phyloP scores from a whole-genome alignment of 345 rosid genomes.

The Carallia brachiata region DNA sequence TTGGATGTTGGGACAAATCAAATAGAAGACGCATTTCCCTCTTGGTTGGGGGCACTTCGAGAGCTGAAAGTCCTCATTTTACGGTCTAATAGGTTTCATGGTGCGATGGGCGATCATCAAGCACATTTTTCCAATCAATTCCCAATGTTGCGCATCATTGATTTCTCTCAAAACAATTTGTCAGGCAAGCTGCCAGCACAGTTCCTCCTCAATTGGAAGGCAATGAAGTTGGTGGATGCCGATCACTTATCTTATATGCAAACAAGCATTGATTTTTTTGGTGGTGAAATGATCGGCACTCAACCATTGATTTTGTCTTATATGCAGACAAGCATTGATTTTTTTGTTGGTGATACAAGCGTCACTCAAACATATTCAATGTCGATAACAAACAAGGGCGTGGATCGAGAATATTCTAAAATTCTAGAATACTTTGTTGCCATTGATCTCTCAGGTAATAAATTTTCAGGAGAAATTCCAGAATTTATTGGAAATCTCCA shows the following conservation, averaged over 20 bases:
- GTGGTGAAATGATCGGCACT: too few species aligned
- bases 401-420: background rate
- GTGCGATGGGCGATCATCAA: background rate
- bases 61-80: constrained; percentile 3
- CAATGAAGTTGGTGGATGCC: background rate
- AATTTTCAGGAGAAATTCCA: background rate
- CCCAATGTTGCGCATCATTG: background rate
- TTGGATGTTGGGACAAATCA: constrained; percentile 8
- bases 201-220: background rate
- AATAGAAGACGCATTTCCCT: constrained; percentile 12
- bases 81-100: constrained; percentile 8
- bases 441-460: constrained; percentile 3
- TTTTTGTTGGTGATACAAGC: fast-evolving
- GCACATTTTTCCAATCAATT: background rate
- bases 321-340: too few species aligned
- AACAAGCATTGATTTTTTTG: background rate
- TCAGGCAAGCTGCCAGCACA: constrained; percentile 1
- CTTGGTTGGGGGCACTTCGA: constrained; percentile 10
- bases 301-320: too few species aligned
- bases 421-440: background rate
- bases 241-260: too few species aligned
- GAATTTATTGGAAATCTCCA: too few species aligned
- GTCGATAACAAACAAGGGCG: background rate
- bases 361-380: background rate
- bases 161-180: constrained; percentile 5